Conservation (phyloP, 805 yeast species). For the Candida schatavii region DNA sequence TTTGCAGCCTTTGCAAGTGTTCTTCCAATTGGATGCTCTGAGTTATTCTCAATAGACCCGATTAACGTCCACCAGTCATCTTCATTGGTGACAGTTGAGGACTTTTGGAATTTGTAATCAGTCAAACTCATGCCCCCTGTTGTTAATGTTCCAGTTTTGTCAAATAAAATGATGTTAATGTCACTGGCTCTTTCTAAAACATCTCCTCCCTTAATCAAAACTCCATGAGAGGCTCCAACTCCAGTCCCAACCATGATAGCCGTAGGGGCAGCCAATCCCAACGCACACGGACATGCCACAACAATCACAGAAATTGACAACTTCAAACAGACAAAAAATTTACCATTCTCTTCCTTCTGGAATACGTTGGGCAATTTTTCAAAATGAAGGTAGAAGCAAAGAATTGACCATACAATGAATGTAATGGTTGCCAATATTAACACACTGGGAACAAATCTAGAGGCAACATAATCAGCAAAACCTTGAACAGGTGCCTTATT, state of each 20-base stretch:
- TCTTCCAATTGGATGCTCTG: conserved; percentile 87
- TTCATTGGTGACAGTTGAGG: conserved; percentile 6
- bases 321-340: conserved; percentile 65
- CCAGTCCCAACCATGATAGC: conserved; percentile 99
- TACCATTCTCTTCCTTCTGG: conserved; percentile 46
- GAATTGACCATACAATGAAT: conserved; percentile 43
- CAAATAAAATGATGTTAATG: conserved; percentile 72
- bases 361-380: conserved; percentile 47
- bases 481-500: conserved; percentile 88
- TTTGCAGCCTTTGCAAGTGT: conserved; percentile 52
- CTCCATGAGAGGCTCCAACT: conserved; percentile 86
- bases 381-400: conserved; percentile 22
- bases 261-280: conserved; percentile 97
- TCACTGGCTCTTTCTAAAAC: conserved; percentile 70
- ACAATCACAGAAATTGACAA: conserved; percentile 89
- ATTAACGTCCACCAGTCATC: conserved; percentile 50
- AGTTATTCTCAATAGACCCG: conserved; percentile 59
- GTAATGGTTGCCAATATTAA: conserved; percentile 61
- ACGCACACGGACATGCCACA: conserved; percentile 98
- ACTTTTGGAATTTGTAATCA: conserved; percentile 12
- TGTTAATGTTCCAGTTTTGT: conserved; percentile 95
- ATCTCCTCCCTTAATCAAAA: conserved; percentile 90
- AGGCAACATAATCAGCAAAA: conserved; percentile 80
- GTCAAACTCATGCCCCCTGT: conserved; percentile 66
- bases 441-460: conserved; percentile 79